Conservation (phyloP, 148 eudicot genomes). For the Limonium bicolor region DNA sequence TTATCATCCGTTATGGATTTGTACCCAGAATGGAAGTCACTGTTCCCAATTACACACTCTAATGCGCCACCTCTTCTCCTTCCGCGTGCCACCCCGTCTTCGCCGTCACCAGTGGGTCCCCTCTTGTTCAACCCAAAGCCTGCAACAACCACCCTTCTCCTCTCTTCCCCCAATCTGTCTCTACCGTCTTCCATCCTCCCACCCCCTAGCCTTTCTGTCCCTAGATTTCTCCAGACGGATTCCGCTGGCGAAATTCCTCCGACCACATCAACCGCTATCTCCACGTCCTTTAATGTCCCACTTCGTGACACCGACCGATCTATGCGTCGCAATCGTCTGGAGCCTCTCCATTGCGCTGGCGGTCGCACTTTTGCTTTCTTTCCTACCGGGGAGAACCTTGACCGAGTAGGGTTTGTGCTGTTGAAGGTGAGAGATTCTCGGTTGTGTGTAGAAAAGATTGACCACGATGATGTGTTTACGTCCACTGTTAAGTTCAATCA, state of each 20-base stretch:
- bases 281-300: conserved; percentile 12
- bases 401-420: conserved; percentile 36
- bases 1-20: too few species aligned
- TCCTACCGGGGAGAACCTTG: conserved; percentile 50
- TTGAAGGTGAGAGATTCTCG: conserved; percentile 13
- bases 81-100: conserved; percentile 7
- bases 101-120: conserved; percentile 5
- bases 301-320: background rate
- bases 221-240: conserved; percentile 24
- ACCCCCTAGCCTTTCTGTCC: conserved; percentile 33
- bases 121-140: conserved; percentile 5
- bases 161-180: conserved; percentile 5
- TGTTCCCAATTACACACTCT: conserved; percentile 22
- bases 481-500: conserved; percentile 15
- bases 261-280: conserved; percentile 16
- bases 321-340: conserved; percentile 25
- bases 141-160: background rate
- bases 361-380: conserved; percentile 31
- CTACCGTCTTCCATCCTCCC: conserved; percentile 23
- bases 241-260: conserved; percentile 17
- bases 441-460: conserved; percentile 9
- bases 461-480: conserved; percentile 13
- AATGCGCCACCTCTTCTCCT: conserved; percentile 23
- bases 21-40: conserved; percentile 34
- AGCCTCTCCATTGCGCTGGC: conserved; percentile 24